phyloP scores from a whole-genome alignment of 192 early-diverging fungal species.

The Allomyces macrogynus region DNA sequence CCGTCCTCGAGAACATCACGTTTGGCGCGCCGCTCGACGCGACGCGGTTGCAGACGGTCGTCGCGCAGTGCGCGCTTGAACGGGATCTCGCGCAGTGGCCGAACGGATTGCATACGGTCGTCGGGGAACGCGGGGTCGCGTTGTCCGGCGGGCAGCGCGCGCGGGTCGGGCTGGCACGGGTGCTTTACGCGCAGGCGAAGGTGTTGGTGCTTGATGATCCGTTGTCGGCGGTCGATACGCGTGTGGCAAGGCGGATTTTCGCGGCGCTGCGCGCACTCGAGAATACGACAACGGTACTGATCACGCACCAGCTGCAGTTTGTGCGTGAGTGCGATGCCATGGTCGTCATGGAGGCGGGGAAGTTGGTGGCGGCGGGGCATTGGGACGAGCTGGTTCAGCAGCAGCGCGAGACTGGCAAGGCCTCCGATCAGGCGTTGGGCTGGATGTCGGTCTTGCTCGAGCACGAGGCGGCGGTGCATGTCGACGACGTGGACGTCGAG shows the following conservation, averaged over 20 bases:
- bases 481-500: neutral
- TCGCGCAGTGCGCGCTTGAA: constrained; percentile 31
- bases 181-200: constrained; percentile 21
- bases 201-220: constrained; percentile 46
- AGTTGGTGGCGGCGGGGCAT: neutral
- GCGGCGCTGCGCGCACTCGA: neutral
- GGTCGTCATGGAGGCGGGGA: constrained; percentile 14
- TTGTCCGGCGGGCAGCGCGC: constrained; percentile 39
- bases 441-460: neutral
- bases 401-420: neutral
- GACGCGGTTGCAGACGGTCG: constrained; percentile 21
- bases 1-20: constrained; percentile 41
- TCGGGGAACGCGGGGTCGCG: neutral
- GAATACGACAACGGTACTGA: constrained; percentile 7
- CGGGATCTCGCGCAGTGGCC: constrained; percentile 35
- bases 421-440: neutral
- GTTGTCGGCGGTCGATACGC: constrained; percentile 4
- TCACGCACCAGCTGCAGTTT: constrained; percentile 28
- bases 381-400: neutral
- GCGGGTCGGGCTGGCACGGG: constrained; percentile 37
- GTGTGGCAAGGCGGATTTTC: neutral
- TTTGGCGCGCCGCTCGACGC: constrained; percentile 44
- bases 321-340: constrained; percentile 13
- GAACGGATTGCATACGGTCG: constrained; percentile 1
- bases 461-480: neutral